Evolutionary conservation across 495 filamentous ascomycete genomes (phyloP), one percentile per base, ranked within the genome.

Genomic region (Ascodesmis nigricans): DNA sequence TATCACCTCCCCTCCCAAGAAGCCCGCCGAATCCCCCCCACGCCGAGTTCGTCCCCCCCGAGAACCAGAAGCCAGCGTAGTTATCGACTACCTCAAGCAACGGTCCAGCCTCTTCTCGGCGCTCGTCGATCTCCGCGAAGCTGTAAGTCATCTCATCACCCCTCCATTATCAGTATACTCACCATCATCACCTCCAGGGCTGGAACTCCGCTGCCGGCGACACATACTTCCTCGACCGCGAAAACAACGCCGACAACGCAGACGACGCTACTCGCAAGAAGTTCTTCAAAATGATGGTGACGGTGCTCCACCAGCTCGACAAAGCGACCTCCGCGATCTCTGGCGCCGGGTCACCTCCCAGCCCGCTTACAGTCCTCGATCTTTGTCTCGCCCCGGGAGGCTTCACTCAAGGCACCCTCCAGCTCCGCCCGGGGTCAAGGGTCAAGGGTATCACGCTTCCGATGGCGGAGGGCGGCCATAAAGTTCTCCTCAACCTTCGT

Each of bases 371-470:
- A 36, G 55, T 65, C 21, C 58, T 72, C 1, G 63, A 73, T 41
- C 45, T 70, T 25, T 70, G 67, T 45, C 63, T 66, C 55, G 68
- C 66, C 0, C 68, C 67, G 1, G 66, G 68, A 5, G 64, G 59
- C 2, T 72, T 62, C 40, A 53, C 58, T 6, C 32, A 40, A 0
- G 42, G 45, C 2, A 54, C 52, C 0, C 40, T 66, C 18, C 2
- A 21, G n/a, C 1, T 6, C 7, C 14, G 11, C 8, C 31, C 14
- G 1, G 15, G 1, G 9, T 16, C 31, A 10, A 5, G 9, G 17
- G 19, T 33, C 31, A 10, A 33, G 4, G 31, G 15, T 21, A 33
- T 33, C 13, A 33, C 15, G 7, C 31, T 33, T 1, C 14, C 14
- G 8, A 14, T 33, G 6, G 4, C 2, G 1, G 15, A 20, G 17